A percentile compares a stretch with the other conserved stretches of the same genome.
Evolutionary conservation across 352 stramenopile genomes (phyloP).

Genomic region (Phytophthora idaei): DNA sequence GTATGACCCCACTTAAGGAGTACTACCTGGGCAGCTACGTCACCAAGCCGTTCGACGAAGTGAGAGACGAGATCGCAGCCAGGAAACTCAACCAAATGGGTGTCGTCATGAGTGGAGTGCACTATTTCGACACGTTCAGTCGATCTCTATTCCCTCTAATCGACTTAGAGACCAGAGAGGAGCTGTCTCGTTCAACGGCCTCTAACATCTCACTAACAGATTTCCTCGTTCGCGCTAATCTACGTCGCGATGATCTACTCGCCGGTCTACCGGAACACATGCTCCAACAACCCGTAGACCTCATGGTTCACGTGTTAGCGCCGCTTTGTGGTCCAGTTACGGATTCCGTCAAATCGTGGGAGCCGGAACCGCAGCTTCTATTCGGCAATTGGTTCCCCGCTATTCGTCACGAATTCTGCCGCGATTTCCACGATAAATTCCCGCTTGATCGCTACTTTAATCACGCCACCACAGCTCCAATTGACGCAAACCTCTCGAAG

Average conservation of each 20-base stretch:
- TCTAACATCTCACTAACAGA: constrained; percentile 25
- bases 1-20: constrained; percentile 45
- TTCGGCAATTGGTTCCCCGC: constrained; percentile 49
- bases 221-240: constrained; percentile 43
- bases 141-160: constrained; percentile 31
- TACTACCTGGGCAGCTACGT: constrained; percentile 49
- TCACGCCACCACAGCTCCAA: constrained; percentile 10
- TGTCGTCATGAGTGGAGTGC: constrained; percentile 37
- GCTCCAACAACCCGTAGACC: constrained; percentile 23
- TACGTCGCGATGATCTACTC: constrained; percentile 35
- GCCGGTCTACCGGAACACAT: constrained; percentile 25
- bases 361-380: constrained; percentile 35
- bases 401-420: constrained; percentile 48
- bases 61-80: constrained; percentile 40
- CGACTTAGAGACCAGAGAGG: constrained; percentile 23
- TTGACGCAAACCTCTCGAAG: constrained; percentile 31
- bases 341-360: constrained; percentile 10
- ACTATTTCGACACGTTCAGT: constrained; percentile 46
- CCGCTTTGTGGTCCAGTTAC: constrained; percentile 38
- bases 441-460: constrained; percentile 45
- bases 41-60: constrained; percentile 47
- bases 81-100: constrained; percentile 39
- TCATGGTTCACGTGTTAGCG: constrained; percentile 46
- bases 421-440: constrained; percentile 41
- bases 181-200: constrained; percentile 19